Conservation (phyloP, 2,329 filamentous ascomycete species). For the Penicillium aurantiogriseum region DNA sequence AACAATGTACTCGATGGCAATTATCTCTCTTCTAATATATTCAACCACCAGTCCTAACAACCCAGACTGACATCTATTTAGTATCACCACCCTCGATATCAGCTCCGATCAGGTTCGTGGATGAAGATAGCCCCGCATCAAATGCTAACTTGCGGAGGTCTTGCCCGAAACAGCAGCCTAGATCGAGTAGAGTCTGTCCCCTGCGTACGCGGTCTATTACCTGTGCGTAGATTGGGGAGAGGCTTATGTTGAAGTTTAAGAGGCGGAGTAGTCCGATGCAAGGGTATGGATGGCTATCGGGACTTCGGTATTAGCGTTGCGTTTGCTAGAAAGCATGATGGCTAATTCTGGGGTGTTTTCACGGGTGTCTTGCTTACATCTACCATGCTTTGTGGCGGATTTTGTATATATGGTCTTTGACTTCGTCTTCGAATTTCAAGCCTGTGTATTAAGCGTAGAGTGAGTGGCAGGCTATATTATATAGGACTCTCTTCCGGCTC, state of each 20-base stretch:
- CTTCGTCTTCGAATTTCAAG: neutral
- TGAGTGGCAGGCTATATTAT: too few species aligned
- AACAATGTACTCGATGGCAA: too few species aligned
- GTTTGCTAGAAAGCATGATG: neutral
- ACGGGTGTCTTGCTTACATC: neutral
- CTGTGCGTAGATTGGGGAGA: neutral
- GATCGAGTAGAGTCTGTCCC: neutral
- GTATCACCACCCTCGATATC: neutral
- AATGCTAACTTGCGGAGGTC: neutral
- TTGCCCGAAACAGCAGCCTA: neutral
- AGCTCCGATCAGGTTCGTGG: neutral
- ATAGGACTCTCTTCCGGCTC: neutral
- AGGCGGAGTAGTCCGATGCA: neutral
- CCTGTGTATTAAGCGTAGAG: neutral
- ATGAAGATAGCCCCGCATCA: neutral
- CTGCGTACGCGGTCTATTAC: neutral
- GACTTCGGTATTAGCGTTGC: neutral
- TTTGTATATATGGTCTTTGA: neutral
- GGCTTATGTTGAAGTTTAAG: neutral
- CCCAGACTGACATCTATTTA: too few species aligned
- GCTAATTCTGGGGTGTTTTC: neutral
- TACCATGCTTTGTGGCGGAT: neutral
- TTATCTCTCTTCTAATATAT: too few species aligned
- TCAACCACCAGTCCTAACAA: too few species aligned
- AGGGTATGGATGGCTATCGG: neutral